These are phyloP conservation scores for Gilbertella persicaria DNA, from an alignment of 371 early-diverging fungal genomes.

Conservation along the genomic window DNA sequence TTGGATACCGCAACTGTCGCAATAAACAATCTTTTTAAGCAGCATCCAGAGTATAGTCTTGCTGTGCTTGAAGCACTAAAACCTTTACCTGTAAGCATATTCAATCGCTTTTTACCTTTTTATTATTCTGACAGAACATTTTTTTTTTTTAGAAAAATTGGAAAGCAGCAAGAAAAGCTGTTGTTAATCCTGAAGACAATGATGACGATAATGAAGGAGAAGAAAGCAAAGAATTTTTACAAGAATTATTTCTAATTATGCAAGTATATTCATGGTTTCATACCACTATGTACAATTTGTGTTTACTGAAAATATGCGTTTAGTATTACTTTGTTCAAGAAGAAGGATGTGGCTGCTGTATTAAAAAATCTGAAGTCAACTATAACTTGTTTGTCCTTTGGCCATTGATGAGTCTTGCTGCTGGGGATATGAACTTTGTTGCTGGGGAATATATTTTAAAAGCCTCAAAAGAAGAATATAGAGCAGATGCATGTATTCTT, in stretches of 20 bases:
- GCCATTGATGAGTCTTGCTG: slow-evolving; percentile 10
- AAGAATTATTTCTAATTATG: neutral
- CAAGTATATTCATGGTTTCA: neutral
- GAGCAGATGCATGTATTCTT: slow-evolving; percentile 12
- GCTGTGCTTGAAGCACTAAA: neutral
- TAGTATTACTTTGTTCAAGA: neutral
- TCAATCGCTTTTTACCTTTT: neutral
- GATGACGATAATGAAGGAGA: neutral
- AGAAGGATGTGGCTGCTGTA: neutral
- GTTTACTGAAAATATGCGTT: neutral
- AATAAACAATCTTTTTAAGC: slow-evolving; percentile 4
- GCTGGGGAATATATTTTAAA: slow-evolving; percentile 11
- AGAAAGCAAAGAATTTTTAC: neutral
- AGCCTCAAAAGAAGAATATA: slow-evolving; percentile 14
- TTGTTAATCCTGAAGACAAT: neutral
- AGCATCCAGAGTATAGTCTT: neutral
- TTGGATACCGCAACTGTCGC: neutral
- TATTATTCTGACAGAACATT: neutral
- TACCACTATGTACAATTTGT: neutral
- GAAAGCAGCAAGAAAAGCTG: neutral
- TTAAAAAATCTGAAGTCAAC: slow-evolving; percentile 6
- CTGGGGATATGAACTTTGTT: slow-evolving; percentile 9
- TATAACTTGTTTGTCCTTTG: slow-evolving; percentile 13
- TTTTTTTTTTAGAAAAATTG: neutral
- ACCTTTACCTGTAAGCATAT: neutral